Evolutionary conservation across 2,329 filamentous ascomycete species (phyloP).

Genomic region (Venturia nashicola): DNA sequence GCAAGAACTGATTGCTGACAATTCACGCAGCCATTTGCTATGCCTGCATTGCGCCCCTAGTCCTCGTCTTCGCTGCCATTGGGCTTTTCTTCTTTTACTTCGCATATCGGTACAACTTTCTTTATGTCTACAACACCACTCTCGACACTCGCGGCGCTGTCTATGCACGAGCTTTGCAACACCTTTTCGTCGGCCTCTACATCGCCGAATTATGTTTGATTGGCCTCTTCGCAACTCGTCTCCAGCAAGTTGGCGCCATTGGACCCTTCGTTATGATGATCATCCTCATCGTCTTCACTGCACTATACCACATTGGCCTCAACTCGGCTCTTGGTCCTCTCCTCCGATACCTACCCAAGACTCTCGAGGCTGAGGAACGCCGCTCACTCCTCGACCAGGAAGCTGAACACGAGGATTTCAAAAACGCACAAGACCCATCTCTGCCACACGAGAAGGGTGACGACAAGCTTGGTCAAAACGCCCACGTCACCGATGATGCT

Average conservation of each 20-base stretch:
- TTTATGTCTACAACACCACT: conserved; percentile 34
- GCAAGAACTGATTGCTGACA: background rate
- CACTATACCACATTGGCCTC: conserved; percentile 28
- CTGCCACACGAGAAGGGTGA: background rate
- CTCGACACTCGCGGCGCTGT: conserved; percentile 35
- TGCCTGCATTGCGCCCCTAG: conserved; percentile 35
- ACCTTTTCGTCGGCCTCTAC: conserved; percentile 35
- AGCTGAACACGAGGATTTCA: background rate
- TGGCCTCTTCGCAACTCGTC: conserved; percentile 30
- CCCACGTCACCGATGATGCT: background rate
- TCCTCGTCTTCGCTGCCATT: conserved; percentile 33
- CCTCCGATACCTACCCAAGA: conserved; percentile 15
- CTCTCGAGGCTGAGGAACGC: conserved; percentile 11
- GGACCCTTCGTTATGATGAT: conserved; percentile 32
- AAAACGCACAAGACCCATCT: background rate
- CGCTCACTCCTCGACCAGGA: background rate
- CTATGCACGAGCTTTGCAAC: conserved; percentile 34
- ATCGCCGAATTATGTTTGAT: conserved; percentile 36
- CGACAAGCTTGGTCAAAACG: background rate
- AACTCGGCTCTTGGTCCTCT: conserved; percentile 17
- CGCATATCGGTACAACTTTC: conserved; percentile 36
- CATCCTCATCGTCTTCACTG: conserved; percentile 26
- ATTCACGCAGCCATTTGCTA: conserved; percentile 27
- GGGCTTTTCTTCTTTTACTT: conserved; percentile 34
- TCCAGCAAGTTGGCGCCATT: conserved; percentile 20